Evolutionary conservation across 2,329 filamentous ascomycete species (phyloP).

Genomic region (Pochonia chlamydosporia): DNA sequence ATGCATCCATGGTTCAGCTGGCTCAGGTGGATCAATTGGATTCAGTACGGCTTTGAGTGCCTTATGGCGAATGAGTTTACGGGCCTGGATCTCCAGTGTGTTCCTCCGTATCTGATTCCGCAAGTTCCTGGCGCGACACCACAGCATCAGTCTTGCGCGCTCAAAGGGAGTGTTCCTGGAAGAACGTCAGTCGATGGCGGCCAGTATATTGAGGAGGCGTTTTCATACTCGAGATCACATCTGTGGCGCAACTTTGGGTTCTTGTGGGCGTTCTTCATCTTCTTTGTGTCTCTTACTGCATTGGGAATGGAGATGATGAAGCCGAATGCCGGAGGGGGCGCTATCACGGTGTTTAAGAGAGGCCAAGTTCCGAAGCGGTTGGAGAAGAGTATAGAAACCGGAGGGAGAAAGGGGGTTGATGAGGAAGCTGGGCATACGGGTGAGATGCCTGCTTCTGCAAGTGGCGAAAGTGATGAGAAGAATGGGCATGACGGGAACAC

Average conservation of each 20-base stretch:
- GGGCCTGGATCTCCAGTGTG: conserved; percentile 51
- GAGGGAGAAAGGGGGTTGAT: conserved; percentile 39
- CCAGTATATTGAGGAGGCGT: conserved; percentile 47
- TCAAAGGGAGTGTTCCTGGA: conserved; percentile 41
- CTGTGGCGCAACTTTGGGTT: conserved; percentile 76
- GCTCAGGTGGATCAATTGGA: conserved; percentile 62
- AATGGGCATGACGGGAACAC: conserved; percentile 23
- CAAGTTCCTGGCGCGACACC: conserved; percentile 24
- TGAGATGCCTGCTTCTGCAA: conserved; percentile 59
- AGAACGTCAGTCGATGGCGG: conserved; percentile 44
- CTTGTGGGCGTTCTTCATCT: conserved; percentile 66
- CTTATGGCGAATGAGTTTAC: conserved; percentile 61
- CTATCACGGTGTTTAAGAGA: conserved; percentile 57
- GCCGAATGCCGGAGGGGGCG: conserved; percentile 52
- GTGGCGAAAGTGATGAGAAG: conserved; percentile 17
- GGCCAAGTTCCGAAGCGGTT: conserved; percentile 56
- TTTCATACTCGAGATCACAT: conserved; percentile 50
- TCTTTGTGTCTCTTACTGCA: conserved; percentile 68
- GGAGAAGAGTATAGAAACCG: conserved; percentile 50
- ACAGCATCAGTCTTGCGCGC: conserved; percentile 47
- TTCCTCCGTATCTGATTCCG: conserved; percentile 52
- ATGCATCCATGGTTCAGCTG: conserved; percentile 58
- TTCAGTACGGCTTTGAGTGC: conserved; percentile 65
- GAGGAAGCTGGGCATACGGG: conserved; percentile 36
- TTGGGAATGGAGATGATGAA: conserved; percentile 62